Evolutionary conservation across 2,329 filamentous ascomycete species (phyloP), one percentile per base, ranked within the genome.

Genomic region (Periconia sp.): DNA sequence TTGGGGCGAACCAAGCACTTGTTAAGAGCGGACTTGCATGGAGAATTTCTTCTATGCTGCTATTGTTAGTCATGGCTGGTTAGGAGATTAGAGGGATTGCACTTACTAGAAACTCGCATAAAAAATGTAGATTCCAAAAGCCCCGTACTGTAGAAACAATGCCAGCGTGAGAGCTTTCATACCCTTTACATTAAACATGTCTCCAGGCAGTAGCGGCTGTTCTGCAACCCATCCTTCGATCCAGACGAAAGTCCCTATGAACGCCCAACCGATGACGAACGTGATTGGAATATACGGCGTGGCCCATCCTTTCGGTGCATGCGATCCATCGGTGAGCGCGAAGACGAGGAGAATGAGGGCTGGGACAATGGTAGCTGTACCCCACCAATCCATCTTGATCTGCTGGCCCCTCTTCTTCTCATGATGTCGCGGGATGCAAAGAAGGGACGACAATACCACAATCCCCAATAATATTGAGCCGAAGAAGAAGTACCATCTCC

Each of bases 271-370:
- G 1, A 87, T 26, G 3, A 84, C 70, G 33, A 92, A 79, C 0
- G 83, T 82, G 8, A 84, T 73, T 28, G 81, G 80, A 25, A 92
- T 84, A 52, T 90, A 89, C 1, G 86, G 85, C 0, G 85, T 89
- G n/a, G 68, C 73, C 87, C 88, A 92, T 2, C 85, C 82, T 3
- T 83, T 63, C 0, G 84, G 79, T 0, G 86, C 86, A 63, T 89
- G 83, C 0, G 84, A 80, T 6, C 84, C 85, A 34, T 89, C 85
- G 0, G 88, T 91, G 37, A 94, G 80, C 0, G 88, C 86, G 56
- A 85, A 92, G 0, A 90, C 85, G 7, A 89, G 75, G 18, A 94
- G 75, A 2, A 87, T 76, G 10, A 91, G 67, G 0, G 85, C 88
- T 6, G 68, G 62, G 1, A 70, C 56, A 7, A 70, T 62, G 5